Evolutionary conservation across 1,139 yeast genomes (phyloP), one percentile per base, ranked within the genome.

Genomic region (Debaryomyces fabryi): DNA sequence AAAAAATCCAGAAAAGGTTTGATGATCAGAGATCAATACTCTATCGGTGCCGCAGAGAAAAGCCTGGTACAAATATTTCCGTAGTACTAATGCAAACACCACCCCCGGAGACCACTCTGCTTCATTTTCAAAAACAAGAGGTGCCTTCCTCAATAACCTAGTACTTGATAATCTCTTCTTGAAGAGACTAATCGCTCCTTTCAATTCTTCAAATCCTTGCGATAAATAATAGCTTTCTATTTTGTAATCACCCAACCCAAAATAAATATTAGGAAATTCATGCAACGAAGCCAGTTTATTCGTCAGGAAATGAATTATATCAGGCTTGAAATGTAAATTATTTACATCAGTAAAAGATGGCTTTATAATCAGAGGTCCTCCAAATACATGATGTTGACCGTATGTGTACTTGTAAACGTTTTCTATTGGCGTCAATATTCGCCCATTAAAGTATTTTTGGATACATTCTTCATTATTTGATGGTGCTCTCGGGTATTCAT

Each of bases 1-100:
- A 6, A 30, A 30, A n/a, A 30, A 44, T 9, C 43, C 43, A 15
- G 46, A 38, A 33, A 43, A 34, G 6, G 20, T 21, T 42, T 34
- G 45, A 6, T 30, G 8, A 25, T 30, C 33, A 5, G 33, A 13
- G 12, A 30, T 13, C 3, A n/a, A 30, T 6, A 30, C 16, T 5
- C 33, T n/a, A 30, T 30, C 33, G 8, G 33, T 30, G 12, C 16
- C 33, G 12, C 13, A n/a, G 18, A 30, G 33, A 5, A 30, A 30
- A 13, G 33, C 33, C 9, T 30, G 33, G 18, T 30, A 30, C 2
- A 30, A 30, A 7, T n/a, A 30, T 30, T 30, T 30, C 16, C 33
- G 10, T 25, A 25, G 29, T 3, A 25, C 18, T n/a, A 30, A 12
- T 1, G 33, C 13, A 30, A 2, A 13, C 13, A n/a, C 33, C 7